Conservation (phyloP, 495 filamentous ascomycete genomes). For the Trichoderma virens region DNA sequence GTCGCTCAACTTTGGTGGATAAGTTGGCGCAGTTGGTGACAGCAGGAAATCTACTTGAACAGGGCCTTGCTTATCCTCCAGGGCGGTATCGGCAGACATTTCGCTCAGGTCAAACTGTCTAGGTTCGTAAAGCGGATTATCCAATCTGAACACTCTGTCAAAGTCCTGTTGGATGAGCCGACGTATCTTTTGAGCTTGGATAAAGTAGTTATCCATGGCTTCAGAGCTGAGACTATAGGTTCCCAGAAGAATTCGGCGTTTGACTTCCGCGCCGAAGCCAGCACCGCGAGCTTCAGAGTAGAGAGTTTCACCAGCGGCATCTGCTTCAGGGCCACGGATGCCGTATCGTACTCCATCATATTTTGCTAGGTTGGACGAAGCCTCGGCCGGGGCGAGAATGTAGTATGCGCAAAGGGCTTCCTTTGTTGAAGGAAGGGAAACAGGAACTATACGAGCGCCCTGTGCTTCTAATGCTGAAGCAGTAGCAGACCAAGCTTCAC, state of each 20-base stretch:
- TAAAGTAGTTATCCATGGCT: slow-evolving; percentile 94
- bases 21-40: slow-evolving; percentile 77
- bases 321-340: slow-evolving; percentile 34
- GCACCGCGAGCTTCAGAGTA: slow-evolving; percentile 66
- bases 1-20: slow-evolving; percentile 57
- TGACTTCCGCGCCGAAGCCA: slow-evolving; percentile 78
- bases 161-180: slow-evolving; percentile 81
- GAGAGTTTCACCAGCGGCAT: slow-evolving; percentile 42
- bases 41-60: slow-evolving; percentile 73
- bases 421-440: slow-evolving; percentile 79
- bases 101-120: slow-evolving; percentile 38
- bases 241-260: slow-evolving; percentile 77
- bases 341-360: slow-evolving; percentile 96
- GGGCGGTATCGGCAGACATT: slow-evolving; percentile 29
- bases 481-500: slow-evolving; percentile 57
- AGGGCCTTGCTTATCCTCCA: slow-evolving; percentile 38
- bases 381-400: slow-evolving; percentile 88
- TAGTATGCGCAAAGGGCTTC: slow-evolving; percentile 91
- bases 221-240: slow-evolving; percentile 85
- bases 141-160: slow-evolving; percentile 60
- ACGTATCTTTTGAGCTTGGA: slow-evolving; percentile 83
- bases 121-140: slow-evolving; percentile 53
- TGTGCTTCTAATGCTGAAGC: slow-evolving; percentile 47
- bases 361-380: slow-evolving; percentile 93
- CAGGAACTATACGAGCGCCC: slow-evolving; percentile 61